Conservation (phyloP, 129 eudicot species). For the Rutidosis leptorrhynchoides region DNA sequence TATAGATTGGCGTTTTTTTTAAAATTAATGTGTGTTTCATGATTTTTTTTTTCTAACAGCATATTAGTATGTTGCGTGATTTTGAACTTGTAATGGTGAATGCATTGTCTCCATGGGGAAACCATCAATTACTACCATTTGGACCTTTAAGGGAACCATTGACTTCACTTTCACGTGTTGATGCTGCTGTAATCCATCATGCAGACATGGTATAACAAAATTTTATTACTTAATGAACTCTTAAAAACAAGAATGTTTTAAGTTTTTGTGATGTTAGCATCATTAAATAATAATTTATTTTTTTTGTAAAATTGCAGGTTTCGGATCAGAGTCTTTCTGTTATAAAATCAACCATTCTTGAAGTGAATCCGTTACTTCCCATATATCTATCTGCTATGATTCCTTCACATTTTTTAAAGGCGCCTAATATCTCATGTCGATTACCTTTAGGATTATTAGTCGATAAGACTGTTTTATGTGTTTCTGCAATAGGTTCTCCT, state of each 20-base stretch:
- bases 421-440: constrained; percentile 31
- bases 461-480: constrained; percentile 49
- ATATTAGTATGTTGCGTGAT: constrained; percentile 60
- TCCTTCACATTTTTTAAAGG: constrained; percentile 57
- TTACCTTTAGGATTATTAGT: constrained; percentile 38
- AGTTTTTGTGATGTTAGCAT: background rate
- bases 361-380: constrained; percentile 41
- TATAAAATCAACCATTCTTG: constrained; percentile 45
- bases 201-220: constrained; percentile 73
- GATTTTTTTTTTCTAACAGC: constrained; percentile 42
- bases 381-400: constrained; percentile 56
- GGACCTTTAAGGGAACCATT: constrained; percentile 92
- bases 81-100: constrained; percentile 90
- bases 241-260: background rate
- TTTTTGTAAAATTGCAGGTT: constrained; percentile 43
- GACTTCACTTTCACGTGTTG: constrained; percentile 63
- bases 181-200: constrained; percentile 74
- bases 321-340: constrained; percentile 34
- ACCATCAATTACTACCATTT: constrained; percentile 61
- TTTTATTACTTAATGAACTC: constrained; percentile 1
- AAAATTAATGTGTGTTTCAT: background rate
- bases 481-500: constrained; percentile 87
- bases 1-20: background rate
- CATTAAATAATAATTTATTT: constrained; percentile 2
- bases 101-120: constrained; percentile 84